phyloP scores from a whole-genome alignment of 2,329 filamentous ascomycete species.

The Parastagonospora avenae region DNA sequence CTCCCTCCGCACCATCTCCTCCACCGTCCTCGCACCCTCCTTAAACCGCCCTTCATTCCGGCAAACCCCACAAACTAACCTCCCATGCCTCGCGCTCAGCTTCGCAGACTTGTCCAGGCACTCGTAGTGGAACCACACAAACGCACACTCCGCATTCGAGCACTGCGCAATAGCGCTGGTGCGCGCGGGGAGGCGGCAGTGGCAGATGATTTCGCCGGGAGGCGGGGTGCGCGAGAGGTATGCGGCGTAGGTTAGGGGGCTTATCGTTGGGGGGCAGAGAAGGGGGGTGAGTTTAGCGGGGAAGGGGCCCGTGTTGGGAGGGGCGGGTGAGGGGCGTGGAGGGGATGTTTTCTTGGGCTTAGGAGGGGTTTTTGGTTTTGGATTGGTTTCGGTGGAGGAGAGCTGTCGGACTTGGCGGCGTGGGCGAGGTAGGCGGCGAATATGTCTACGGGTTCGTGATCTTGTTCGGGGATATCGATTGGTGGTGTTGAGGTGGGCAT shows the following conservation, averaged over 20 bases:
- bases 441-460: too few species aligned
- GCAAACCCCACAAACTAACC: slow-evolving; percentile 14
- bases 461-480: too few species aligned
- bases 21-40: background rate
- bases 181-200: slow-evolving; percentile 15
- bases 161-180: slow-evolving; percentile 21
- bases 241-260: slow-evolving; percentile 5
- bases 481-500: too few species aligned
- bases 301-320: slow-evolving; percentile 5
- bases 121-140: slow-evolving; percentile 27
- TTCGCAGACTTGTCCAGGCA: slow-evolving; percentile 25
- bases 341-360: too few species aligned
- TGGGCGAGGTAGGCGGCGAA: too few species aligned
- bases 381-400: too few species aligned
- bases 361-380: too few species aligned
- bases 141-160: slow-evolving; percentile 12
- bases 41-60: slow-evolving; percentile 8
- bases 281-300: slow-evolving; percentile 6
- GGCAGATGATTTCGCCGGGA: slow-evolving; percentile 20
- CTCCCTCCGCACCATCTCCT: background rate
- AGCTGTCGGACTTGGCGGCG: too few species aligned
- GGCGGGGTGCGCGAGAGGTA: slow-evolving; percentile 2
- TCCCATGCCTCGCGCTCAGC: slow-evolving; percentile 10
- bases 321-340: too few species aligned
- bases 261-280: background rate